Conservation (phyloP, 352 stramenopile genomes). For the Pythium rhizo-oryzae region DNA sequence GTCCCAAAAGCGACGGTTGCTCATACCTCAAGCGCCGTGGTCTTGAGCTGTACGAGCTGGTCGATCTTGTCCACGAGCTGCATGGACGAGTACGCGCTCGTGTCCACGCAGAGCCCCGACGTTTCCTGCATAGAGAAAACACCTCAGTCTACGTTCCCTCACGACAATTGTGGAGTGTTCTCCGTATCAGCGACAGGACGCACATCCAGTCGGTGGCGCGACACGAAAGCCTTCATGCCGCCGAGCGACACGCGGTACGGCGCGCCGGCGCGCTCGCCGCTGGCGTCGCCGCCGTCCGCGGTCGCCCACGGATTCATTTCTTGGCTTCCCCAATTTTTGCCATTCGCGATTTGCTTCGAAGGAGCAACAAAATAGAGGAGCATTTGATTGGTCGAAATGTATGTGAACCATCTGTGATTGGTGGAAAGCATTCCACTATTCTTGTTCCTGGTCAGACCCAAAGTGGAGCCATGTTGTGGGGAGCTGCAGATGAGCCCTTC, state of each 20-base stretch:
- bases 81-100: slow-evolving; percentile 29
- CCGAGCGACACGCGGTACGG: slow-evolving; percentile 36
- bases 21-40: slow-evolving; percentile 25
- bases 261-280: slow-evolving; percentile 6
- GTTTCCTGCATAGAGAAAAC: not conserved
- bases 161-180: too few relatives aligned
- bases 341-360: not conserved
- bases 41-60: slow-evolving; percentile 27
- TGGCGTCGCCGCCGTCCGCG: slow-evolving; percentile 5
- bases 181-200: not conserved
- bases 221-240: slow-evolving; percentile 42
- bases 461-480: slow-evolving; percentile 25
- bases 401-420: slow-evolving; percentile 7
- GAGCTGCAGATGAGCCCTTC: not conserved
- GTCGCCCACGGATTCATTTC: slow-evolving; percentile 46
- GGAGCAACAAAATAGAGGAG: not conserved
- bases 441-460: slow-evolving; percentile 1
- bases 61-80: slow-evolving; percentile 35
- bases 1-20: too few relatives aligned
- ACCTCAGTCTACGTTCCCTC: too few relatives aligned
- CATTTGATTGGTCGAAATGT: not conserved
- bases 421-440: slow-evolving; percentile 20
- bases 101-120: slow-evolving; percentile 9
- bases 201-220: slow-evolving; percentile 38
- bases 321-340: not conserved